Evolutionary conservation across 1,284 basidiomycete genomes (phyloP), one percentile per base, ranked within the genome.

Genomic region (Farysia itapuensis): DNA sequence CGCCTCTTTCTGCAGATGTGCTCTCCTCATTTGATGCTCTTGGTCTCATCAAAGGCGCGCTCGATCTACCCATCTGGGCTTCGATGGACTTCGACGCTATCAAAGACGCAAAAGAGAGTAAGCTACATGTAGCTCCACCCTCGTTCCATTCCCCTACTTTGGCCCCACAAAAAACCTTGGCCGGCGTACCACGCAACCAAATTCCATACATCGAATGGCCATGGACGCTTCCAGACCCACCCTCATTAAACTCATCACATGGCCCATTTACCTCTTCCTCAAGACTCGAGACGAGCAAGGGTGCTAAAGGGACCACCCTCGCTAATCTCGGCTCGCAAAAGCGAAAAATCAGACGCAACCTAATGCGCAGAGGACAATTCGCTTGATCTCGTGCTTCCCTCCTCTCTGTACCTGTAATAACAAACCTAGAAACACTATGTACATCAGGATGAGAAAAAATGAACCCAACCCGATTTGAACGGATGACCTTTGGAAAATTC

Each of bases 191-290:
- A 42, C 82, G 79, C 64, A 81, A 78, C 4, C 81, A 82, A 24
- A 85, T 90, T 31, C 91, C 92, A 15, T 96, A 85, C 79, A 78
- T 96, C 66, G 85, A 87, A 57, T 89, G 86, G 85, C 85, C 85
- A 0, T 83, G 82, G 63, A 81, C 82, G 2, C 83, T 83, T 36
- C 84, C 83, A 4, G 75, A 67, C 16, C n/a, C 2, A 23, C 16
- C 12, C n/a, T n/a, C n/a, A n/a, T n/a, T n/a, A n/a, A n/a, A n/a
- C n/a, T n/a, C n/a, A 28, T 9, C 25, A 28, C 25, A 28, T 9
- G n/a, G 25, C 9, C n/a, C 9, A 28, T 28, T 28, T n/a, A n/a
- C 9, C 9, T 28, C n/a, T n/a, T n/a, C n/a, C n/a, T n/a, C n/a
- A 28, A 9, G 25, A n/a, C 25, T 28, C 25, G 25, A n/a, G 9